Percentiles rank a stretch among this genome's conserved stretches.
Evolutionary conservation across 2,329 filamentous ascomycete genomes (phyloP).

Genomic region (Pezicula neosporulosa): DNA sequence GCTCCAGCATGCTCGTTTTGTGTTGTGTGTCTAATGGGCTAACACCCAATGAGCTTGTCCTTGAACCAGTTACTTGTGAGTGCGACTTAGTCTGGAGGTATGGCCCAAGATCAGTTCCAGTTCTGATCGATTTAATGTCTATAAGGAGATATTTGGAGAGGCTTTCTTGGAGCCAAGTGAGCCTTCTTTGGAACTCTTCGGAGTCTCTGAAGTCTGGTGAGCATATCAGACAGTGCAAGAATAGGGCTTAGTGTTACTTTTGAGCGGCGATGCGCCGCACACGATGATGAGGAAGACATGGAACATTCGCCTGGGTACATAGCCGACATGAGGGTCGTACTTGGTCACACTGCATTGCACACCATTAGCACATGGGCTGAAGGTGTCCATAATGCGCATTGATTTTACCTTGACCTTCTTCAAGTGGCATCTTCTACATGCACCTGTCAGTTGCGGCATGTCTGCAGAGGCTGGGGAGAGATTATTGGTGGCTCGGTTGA

Average conservation of each 20-base stretch:
- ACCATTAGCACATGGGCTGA: background rate
- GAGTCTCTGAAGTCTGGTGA: background rate
- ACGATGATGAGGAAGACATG: background rate
- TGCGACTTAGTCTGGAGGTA: too few species aligned
- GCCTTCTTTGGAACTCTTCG: background rate
- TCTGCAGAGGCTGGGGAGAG: too few species aligned
- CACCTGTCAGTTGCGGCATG: background rate
- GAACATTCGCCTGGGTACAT: background rate
- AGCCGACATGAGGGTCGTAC: background rate
- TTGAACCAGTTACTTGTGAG: too few species aligned
- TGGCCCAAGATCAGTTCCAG: background rate
- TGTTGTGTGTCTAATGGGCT: background rate
- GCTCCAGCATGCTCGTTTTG: background rate
- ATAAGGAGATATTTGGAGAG: background rate
- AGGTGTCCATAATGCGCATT: background rate
- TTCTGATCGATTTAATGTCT: background rate
- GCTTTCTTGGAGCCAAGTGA: background rate
- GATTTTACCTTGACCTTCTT: background rate
- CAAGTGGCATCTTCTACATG: background rate
- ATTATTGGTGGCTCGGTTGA: too few species aligned
- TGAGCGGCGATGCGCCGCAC: background rate
- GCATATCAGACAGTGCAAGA: background rate
- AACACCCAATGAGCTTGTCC: too few species aligned
- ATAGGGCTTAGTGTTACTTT: background rate
- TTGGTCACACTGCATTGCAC: background rate